Conservation (phyloP, 2,329 filamentous ascomycete genomes). For the Cladorrhinum sp. region DNA sequence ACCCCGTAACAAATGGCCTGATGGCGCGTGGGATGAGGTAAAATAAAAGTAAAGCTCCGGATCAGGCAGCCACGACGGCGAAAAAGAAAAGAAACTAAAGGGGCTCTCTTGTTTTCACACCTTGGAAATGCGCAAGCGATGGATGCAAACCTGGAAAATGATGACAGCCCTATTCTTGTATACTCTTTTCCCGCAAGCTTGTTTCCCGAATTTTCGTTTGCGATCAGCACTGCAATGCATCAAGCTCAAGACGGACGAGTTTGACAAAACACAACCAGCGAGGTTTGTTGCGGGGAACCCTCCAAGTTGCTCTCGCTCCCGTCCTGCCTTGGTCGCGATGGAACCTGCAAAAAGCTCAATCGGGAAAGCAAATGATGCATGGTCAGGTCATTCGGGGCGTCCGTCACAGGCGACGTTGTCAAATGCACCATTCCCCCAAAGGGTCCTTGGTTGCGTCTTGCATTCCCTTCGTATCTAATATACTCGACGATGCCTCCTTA, state of each 20-base stretch:
- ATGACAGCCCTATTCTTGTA: background rate
- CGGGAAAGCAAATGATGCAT: constrained; percentile 11
- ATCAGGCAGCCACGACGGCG: background rate
- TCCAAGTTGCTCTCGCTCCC: constrained; percentile 15
- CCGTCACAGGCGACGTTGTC: background rate
- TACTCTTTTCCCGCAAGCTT: background rate
- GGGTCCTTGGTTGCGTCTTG: background rate
- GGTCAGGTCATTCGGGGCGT: constrained; percentile 12
- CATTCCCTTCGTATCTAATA: background rate
- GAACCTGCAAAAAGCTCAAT: constrained; percentile 23
- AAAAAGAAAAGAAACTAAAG: background rate
- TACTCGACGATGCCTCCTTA: background rate
- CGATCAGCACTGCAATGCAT: constrained; percentile 6
- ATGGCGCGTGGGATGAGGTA: constrained; percentile 6
- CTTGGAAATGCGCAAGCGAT: background rate
- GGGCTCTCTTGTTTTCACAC: background rate
- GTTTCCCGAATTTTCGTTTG: background rate
- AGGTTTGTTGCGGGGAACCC: constrained; percentile 2
- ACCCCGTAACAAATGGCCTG: constrained; percentile 7
- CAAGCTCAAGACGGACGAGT: constrained; percentile 8
- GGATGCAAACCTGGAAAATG: background rate
- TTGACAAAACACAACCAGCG: constrained; percentile 11
- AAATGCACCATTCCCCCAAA: constrained; percentile 3
- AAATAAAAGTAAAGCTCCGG: background rate
- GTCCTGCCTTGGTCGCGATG: background rate